Evolutionary conservation across 2,329 filamentous ascomycete genomes (phyloP).

Genomic region (Beauveria scarabaeidicola): DNA sequence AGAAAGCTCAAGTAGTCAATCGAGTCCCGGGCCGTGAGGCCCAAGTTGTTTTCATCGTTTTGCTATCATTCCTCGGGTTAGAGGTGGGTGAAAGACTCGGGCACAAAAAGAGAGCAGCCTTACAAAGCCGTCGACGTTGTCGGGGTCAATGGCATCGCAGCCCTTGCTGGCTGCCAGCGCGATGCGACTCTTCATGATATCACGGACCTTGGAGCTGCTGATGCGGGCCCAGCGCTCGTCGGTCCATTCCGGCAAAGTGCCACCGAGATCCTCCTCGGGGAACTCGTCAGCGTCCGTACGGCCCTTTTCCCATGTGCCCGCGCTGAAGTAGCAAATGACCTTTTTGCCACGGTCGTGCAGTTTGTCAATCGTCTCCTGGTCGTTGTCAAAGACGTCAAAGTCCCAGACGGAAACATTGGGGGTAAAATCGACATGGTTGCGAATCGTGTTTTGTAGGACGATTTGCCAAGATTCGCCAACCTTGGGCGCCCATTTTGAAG

Average conservation of each 20-base stretch:
- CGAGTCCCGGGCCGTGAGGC: slow-evolving; percentile 47
- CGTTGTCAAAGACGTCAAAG: slow-evolving; percentile 49
- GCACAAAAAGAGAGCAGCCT: slow-evolving; percentile 20
- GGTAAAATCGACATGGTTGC: slow-evolving; percentile 27
- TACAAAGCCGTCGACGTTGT: slow-evolving; percentile 61
- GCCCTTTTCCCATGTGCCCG: slow-evolving; percentile 58
- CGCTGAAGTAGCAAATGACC: slow-evolving; percentile 69
- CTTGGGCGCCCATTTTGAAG: slow-evolving; percentile 41
- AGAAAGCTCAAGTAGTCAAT: slow-evolving; percentile 54
- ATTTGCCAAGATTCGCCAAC: slow-evolving; percentile 54
- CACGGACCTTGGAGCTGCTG: slow-evolving; percentile 47
- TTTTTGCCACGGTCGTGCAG: slow-evolving; percentile 49
- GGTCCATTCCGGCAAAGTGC: slow-evolving; percentile 52
- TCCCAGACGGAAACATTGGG: slow-evolving; percentile 43
- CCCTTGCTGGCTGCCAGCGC: slow-evolving; percentile 51
- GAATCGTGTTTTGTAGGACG: slow-evolving; percentile 38
- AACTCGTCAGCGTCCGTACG: slow-evolving; percentile 51
- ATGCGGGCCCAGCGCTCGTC: slow-evolving; percentile 61
- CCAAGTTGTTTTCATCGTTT: slow-evolving; percentile 54
- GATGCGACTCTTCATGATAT: slow-evolving; percentile 55
- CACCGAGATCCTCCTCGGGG: slow-evolving; percentile 45
- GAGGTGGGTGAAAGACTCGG: not conserved
- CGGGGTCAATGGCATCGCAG: slow-evolving; percentile 61
- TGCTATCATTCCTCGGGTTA: slow-evolving; percentile 14
- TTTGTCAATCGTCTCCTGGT: slow-evolving; percentile 35